Base-by-base conservation (phyloP, 345 rosid genomes). In the Arabidopsis suecica region DNA sequence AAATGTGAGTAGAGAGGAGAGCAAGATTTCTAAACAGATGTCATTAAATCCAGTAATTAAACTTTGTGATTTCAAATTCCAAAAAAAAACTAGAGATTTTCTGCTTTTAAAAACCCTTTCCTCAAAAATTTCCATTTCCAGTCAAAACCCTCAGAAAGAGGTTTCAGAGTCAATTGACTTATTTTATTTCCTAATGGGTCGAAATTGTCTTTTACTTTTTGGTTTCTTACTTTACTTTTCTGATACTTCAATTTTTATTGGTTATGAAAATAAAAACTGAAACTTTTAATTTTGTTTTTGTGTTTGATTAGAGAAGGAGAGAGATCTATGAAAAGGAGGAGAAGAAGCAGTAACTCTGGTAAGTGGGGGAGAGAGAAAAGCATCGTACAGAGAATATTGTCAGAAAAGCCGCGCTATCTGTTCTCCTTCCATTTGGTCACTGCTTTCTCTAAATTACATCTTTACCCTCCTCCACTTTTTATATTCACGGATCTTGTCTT, bases 351-450 rank as follows among this genome's bases (percentile, higher is more conserved):
- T 28, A 28, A 28, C 32, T 3, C 32, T 34, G 25, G 57, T 80
- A 23, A 71, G 3, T 54, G 61, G 14, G 70, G 22, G 25, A 37
- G 8, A 72, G 71, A 12, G 18, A 28, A 28, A 28, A 28, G 32
- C 72, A 82, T 76, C 55, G 74, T 69, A 58, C 83, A 89, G 89
- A 85, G 90, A 86, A 86, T 87, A 87, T 83, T 89, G 92, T 89
- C 95, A 87, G 92, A 51, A 78, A 78, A 67, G 77, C 77, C 77
- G 73, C 77, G 67, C 62, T 49, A 71, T 63, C 71, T 77, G 48
- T 28, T 49, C 12, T 49, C 36, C 54, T 71, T 40, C 71, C 65
- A 57, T 70, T 78, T 70, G 61, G 13, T 58, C 63, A 14, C 38
- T 64, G 10, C 62, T 37, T 16, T 36, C 16, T 33, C 3, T 16